phyloP scores from a whole-genome alignment of 176 grass and related monocot species.

The Avena insularis region DNA sequence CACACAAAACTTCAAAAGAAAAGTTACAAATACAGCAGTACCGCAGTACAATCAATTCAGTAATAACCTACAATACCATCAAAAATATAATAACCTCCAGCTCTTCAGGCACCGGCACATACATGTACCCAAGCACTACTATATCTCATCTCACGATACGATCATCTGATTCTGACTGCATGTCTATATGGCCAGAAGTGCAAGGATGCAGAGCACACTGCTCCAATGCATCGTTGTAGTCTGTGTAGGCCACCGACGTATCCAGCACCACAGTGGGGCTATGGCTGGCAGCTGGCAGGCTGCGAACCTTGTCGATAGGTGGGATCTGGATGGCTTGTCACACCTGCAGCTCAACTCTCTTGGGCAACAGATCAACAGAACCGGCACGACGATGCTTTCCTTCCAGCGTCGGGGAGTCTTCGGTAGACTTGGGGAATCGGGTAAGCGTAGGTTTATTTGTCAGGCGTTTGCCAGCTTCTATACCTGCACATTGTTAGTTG shows the following conservation, averaged over 20 bases:
- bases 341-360: slow-evolving; percentile 46
- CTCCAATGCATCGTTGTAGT: not conserved
- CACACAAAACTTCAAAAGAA: not conserved
- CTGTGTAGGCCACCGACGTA: not conserved
- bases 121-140: slow-evolving; percentile 14
- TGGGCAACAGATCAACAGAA: slow-evolving; percentile 40
- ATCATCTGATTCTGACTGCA: not conserved
- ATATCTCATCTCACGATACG: not conserved
- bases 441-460: slow-evolving; percentile 30
- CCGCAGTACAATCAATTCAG: not conserved
- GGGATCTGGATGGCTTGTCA: slow-evolving; percentile 26
- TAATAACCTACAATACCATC: not conserved
- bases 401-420: slow-evolving; percentile 24
- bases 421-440: slow-evolving; percentile 28
- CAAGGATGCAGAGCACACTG: not conserved
- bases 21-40: slow-evolving; percentile 20
- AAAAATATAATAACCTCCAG: not conserved
- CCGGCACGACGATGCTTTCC: slow-evolving; percentile 38
- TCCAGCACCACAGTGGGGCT: not conserved
- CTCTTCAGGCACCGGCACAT: not conserved
- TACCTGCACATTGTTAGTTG: slow-evolving; percentile 39
- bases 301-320: not conserved
- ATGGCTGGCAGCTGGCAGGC: not conserved
- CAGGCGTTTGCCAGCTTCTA: slow-evolving; percentile 39
- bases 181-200: not conserved